A percentile compares a stretch with the other conserved stretches of the same genome.
phyloP scores from a whole-genome alignment of 2,329 filamentous ascomycete species.

The Diaporthe ampelina region DNA sequence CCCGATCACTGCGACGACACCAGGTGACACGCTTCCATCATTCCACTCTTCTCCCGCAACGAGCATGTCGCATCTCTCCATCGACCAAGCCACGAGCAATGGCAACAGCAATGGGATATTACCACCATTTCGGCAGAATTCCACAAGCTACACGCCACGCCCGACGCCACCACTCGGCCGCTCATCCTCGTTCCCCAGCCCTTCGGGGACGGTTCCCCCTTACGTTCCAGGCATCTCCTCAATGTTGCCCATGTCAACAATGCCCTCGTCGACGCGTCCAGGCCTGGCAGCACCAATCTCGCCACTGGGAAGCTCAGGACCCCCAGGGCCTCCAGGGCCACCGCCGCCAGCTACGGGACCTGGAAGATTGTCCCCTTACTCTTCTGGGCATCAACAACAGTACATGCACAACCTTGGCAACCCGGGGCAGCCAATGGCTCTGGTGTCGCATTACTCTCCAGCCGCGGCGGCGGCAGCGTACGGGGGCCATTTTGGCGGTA shows the following conservation, averaged over 20 bases:
- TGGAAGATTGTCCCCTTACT: conserved; percentile 47
- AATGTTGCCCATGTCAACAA: conserved; percentile 40
- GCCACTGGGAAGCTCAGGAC: conserved; percentile 37
- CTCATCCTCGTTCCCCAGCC: conserved; percentile 39
- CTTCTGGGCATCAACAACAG: conserved; percentile 58
- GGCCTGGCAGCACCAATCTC: conserved; percentile 63
- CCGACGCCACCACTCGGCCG: conserved; percentile 40
- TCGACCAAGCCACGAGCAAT: conserved; percentile 38
- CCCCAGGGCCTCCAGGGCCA: conserved; percentile 10
- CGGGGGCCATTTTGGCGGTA: conserved; percentile 48
- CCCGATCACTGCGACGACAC: conserved; percentile 41
- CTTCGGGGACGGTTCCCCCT: conserved; percentile 36
- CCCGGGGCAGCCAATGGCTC: conserved; percentile 78
- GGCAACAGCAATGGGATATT: conserved; percentile 40
- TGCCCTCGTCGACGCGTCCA: conserved; percentile 36
- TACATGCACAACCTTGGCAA: conserved; percentile 82
- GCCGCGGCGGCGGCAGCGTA: conserved; percentile 51
- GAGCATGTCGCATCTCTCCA: conserved; percentile 42
- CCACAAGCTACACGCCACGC: conserved; percentile 37
- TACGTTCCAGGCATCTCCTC: conserved; percentile 42
- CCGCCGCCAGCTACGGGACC: conserved; percentile 25
- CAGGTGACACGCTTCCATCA: conserved; percentile 40
- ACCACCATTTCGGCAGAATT: conserved; percentile 41
- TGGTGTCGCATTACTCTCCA: conserved; percentile 61
- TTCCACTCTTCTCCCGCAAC: conserved; percentile 42